Percentiles rank a stretch among this genome's conserved stretches.
Conservation (phyloP, 495 filamentous ascomycete genomes). For the Xylaria venustula region DNA sequence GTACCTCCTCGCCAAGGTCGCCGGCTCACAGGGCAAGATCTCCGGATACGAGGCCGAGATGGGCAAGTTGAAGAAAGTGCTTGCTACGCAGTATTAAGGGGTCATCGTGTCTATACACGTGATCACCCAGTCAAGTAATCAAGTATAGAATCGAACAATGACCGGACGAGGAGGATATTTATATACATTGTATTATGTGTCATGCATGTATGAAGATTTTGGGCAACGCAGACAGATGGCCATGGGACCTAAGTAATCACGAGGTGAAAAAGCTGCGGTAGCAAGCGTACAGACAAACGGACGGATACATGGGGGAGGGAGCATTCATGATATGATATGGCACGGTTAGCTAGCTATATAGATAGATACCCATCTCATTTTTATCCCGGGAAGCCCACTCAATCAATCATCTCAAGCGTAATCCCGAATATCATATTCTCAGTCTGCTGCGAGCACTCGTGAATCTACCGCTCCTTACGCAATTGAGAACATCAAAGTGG, state of each 20-base stretch:
- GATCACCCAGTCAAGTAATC: too few relatives aligned
- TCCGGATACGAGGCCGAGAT: constrained; percentile 72
- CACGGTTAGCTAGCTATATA: not conserved
- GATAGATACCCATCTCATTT: constrained; percentile 12
- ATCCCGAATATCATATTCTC: too few relatives aligned
- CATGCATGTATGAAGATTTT: too few relatives aligned
- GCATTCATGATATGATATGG: not conserved
- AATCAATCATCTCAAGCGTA: too few relatives aligned
- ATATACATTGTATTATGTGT: too few relatives aligned
- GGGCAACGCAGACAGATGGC: not conserved
- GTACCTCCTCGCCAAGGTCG: constrained; percentile 73
- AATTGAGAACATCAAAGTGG: too few relatives aligned
- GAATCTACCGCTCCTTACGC: too few relatives aligned
- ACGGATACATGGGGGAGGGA: not conserved
- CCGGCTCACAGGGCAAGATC: constrained; percentile 71
- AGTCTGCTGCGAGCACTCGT: too few relatives aligned
- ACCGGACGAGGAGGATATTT: too few relatives aligned
- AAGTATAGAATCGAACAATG: too few relatives aligned
- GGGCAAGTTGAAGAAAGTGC: constrained; percentile 64
- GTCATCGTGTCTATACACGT: too few relatives aligned
- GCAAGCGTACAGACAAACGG: not conserved
- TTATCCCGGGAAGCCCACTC: not conserved
- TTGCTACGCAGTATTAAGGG: constrained; percentile 26
- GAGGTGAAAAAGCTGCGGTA: not conserved
- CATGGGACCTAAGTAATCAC: not conserved